phyloP scores from a whole-genome alignment of 116 monocot species.

The Iris pallida region DNA sequence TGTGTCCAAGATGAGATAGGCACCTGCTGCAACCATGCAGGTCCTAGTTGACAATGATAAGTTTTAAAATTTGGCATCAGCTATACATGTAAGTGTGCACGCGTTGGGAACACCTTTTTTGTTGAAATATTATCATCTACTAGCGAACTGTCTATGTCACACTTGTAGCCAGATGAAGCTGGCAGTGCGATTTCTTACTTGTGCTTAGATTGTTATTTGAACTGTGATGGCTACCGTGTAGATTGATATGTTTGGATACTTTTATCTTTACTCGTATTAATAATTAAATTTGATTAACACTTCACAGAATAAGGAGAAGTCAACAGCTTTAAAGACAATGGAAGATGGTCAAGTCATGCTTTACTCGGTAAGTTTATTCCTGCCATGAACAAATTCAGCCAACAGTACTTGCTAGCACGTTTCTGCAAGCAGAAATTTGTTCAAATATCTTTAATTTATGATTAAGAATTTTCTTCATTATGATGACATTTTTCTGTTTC shows the following conservation, averaged over 20 bases:
- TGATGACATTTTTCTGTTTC: constrained; percentile 6
- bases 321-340: constrained; percentile 94
- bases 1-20: no score
- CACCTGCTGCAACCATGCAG: no score
- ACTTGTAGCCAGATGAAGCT: not conserved
- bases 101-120: no score
- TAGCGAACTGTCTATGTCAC: not conserved
- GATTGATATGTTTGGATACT: not conserved
- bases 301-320: constrained; percentile 90
- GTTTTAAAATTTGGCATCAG: no score
- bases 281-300: not conserved
- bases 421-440: not conserved
- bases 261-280: not conserved
- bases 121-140: no score
- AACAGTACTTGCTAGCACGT: not conserved
- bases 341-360: constrained; percentile 99
- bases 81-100: no score
- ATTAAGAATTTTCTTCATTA: not conserved
- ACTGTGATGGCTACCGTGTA: not conserved
- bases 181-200: not conserved
- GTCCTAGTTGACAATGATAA: no score
- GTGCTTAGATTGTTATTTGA: not conserved
- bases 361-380: constrained; percentile 63
- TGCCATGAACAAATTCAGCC: not conserved
- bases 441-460: no score